A percentile compares a stretch with the other conserved stretches of the same genome.
Conservation (phyloP, 2,329 filamentous ascomycete species). For the Aspergillus melleus region DNA sequence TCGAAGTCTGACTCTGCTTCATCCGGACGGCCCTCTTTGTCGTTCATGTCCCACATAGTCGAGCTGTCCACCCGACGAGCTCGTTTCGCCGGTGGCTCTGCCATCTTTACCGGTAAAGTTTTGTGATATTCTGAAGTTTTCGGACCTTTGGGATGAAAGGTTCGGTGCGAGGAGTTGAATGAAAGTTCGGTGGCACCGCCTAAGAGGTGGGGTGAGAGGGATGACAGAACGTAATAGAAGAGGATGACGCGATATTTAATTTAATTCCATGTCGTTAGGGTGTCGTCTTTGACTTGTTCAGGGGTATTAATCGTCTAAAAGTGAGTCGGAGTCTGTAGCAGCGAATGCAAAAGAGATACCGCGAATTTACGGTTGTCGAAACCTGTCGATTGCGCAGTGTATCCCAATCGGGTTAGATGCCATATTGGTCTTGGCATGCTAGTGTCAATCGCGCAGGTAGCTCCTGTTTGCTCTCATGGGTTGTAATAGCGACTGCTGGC, state of each 20-base stretch:
- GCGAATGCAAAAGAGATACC: neutral
- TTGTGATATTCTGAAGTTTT: neutral
- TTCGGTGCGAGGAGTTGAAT: neutral
- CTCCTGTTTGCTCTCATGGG: too few species aligned
- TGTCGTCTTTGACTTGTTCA: neutral
- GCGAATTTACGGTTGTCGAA: conserved; percentile 6
- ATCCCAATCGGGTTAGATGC: neutral
- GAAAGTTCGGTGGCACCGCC: neutral
- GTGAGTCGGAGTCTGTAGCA: neutral
- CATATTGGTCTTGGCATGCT: neutral
- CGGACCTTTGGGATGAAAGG: neutral
- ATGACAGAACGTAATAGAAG: neutral
- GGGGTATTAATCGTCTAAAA: conserved; percentile 12
- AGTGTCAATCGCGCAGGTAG: too few species aligned
- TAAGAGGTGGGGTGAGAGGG: neutral
- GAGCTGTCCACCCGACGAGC: conserved; percentile 57
- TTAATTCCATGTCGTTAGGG: conserved; percentile 1
- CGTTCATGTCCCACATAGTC: conserved; percentile 59
- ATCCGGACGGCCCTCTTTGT: conserved; percentile 28
- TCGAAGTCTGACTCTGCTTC: conserved; percentile 31
- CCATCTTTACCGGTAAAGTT: conserved; percentile 40
- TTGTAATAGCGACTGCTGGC: too few species aligned
- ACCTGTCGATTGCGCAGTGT: neutral
- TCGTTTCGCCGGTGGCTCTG: conserved; percentile 55
- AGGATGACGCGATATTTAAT: neutral